Percentiles rank a stretch among this genome's conserved stretches.
These are phyloP conservation scores for Fomitopsis pulvina DNA, from an alignment of 768 basidiomycete genomes.

Conservation along the genomic window DNA sequence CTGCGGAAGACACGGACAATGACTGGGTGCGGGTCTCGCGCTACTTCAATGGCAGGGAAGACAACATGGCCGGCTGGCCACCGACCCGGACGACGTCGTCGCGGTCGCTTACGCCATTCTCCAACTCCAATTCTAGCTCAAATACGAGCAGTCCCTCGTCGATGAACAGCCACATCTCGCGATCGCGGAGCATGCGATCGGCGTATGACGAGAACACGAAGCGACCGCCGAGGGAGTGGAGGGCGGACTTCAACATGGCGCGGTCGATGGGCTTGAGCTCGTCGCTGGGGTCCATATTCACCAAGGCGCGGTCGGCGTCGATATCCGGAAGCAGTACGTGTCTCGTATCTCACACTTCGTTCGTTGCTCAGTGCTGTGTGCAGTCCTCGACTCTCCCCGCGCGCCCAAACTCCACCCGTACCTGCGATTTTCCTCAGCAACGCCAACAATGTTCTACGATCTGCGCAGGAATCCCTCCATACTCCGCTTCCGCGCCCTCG, in stretches of 20 bases:
- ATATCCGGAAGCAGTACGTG: conserved; percentile 15
- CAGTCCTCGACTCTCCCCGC: conserved; percentile 7
- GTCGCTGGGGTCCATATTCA: conserved; percentile 18
- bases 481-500: conserved; percentile 39
- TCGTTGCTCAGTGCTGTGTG: neutral
- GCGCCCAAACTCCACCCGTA: conserved; percentile 19
- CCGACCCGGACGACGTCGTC: conserved; percentile 1
- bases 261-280: conserved; percentile 9
- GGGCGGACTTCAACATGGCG: conserved; percentile 26
- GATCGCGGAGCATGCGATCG: conserved; percentile 11
- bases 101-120: conserved; percentile 12
- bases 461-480: conserved; percentile 36
- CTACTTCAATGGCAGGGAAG: conserved; percentile 1
- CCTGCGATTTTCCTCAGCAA: conserved; percentile 20
- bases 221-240: conserved; percentile 26
- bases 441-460: conserved; percentile 41
- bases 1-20: neutral
- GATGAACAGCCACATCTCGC: conserved; percentile 9
- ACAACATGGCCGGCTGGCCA: conserved; percentile 5
- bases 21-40: neutral
- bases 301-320: conserved; percentile 12
- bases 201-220: conserved; percentile 9
- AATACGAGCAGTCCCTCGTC: conserved; percentile 15
- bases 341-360: neutral
- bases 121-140: conserved; percentile 4